phyloP scores from a whole-genome alignment of 2,329 filamentous ascomycete species.

The Paracorniculantispora psalliotae region DNA sequence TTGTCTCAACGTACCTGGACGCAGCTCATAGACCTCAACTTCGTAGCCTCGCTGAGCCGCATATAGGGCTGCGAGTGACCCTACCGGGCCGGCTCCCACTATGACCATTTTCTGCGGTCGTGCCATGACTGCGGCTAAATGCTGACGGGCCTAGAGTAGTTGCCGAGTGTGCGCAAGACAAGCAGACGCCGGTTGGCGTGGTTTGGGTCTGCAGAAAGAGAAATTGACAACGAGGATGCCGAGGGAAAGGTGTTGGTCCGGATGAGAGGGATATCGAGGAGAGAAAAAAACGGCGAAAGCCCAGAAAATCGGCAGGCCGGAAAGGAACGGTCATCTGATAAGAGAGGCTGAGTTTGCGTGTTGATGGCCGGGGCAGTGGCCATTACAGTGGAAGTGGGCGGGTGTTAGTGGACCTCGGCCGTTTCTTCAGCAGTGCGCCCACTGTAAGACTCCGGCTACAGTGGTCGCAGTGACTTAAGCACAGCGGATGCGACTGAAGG shows the following conservation, averaged over 20 bases:
- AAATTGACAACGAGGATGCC: too few species aligned
- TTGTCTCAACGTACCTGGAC: constrained; percentile 63
- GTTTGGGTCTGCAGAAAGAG: too few species aligned
- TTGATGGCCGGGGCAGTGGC: too few species aligned
- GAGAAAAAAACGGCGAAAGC: background rate
- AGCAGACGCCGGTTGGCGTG: background rate
- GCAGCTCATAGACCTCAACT: constrained; percentile 91
- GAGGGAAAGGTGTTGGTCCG: too few species aligned
- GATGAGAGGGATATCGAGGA: background rate
- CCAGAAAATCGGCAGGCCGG: too few species aligned
- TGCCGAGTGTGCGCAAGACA: background rate
- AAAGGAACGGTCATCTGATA: too few species aligned
- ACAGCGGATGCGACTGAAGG: too few species aligned
- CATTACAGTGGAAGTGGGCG: too few species aligned
- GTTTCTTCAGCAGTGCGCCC: too few species aligned
- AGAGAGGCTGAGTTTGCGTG: too few species aligned
- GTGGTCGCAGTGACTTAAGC: too few species aligned
- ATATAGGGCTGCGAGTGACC: constrained; percentile 86
- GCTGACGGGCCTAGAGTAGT: background rate
- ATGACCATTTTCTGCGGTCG: constrained; percentile 66
- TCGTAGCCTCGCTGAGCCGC: constrained; percentile 82
- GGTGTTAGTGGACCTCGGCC: too few species aligned
- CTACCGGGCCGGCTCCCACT: constrained; percentile 89
- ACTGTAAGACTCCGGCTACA: background rate
- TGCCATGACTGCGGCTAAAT: constrained; percentile 26